Evolutionary conservation across 1,139 yeast species (phyloP).

Genomic region (Pichia sp.): DNA sequence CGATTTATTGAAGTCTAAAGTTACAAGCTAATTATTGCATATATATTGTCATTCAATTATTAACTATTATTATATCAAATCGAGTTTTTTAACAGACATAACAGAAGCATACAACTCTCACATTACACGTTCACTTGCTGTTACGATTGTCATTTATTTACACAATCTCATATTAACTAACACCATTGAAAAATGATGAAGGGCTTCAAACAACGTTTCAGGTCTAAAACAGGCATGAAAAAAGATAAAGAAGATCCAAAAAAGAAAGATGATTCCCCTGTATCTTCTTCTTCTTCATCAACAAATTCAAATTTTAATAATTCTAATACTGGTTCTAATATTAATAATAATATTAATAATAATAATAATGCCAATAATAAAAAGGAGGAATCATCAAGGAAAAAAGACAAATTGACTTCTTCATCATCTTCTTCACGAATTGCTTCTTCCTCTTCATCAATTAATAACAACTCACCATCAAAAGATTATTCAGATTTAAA

Average conservation of each 20-base stretch:
- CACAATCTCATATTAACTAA: background rate
- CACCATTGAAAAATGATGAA: conserved; percentile 28
- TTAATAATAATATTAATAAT: no score
- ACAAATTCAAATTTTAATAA: background rate
- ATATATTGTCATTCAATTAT: no score
- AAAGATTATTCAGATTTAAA: background rate
- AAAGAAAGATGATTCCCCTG: background rate
- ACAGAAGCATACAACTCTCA: no score
- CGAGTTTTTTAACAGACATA: no score
- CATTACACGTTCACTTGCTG: no score
- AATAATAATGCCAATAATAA: no score
- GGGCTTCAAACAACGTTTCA: conserved; percentile 32
- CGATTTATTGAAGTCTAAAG: no score
- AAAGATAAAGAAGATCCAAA: conserved; percentile 19
- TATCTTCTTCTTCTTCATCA: background rate
- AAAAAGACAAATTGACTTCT: no score
- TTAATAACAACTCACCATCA: background rate
- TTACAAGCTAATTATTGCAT: no score
- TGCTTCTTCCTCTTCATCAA: conserved; percentile 11
- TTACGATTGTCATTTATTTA: no score
- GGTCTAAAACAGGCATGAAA: conserved; percentile 26
- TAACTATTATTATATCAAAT: no score
- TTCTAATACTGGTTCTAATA: background rate
- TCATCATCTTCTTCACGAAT: background rate
- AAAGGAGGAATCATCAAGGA: conserved; percentile 11